Evolutionary conservation across 306 rosid species (phyloP).

Genomic region (Cajanus cajan): DNA sequence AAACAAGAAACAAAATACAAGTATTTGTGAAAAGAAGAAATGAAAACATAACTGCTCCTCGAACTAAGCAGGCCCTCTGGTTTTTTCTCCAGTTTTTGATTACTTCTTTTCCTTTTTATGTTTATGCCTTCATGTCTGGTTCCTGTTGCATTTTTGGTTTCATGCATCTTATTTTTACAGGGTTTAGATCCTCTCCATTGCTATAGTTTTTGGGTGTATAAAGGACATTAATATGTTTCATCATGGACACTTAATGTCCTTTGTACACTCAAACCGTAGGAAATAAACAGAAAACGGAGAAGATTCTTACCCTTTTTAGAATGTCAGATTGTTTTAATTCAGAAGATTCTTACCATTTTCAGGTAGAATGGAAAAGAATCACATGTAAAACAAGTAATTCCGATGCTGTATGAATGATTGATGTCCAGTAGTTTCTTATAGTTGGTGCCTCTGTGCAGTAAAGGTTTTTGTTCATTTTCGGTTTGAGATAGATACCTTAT

Average conservation of each 20-base stretch:
- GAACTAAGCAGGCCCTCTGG: neutral
- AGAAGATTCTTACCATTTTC: neutral
- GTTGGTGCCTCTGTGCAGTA: neutral
- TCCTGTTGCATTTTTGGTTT: slow-evolving; percentile 19
- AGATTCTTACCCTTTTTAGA: neutral
- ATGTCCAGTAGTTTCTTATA: slow-evolving; percentile 16
- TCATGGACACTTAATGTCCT: no score
- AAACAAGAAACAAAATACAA: neutral
- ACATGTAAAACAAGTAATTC: slow-evolving; percentile 2
- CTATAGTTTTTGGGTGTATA: no score
- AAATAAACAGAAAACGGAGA: no score
- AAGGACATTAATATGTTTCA: no score
- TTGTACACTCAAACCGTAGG: no score
- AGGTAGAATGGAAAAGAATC: neutral
- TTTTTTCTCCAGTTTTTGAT: neutral
- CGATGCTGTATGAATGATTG: slow-evolving; percentile 13
- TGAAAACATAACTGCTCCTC: neutral
- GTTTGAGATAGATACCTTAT: neutral
- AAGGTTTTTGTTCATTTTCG: slow-evolving; percentile 7
- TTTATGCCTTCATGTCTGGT: neutral
- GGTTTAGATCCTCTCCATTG: no score
- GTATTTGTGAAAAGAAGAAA: neutral
- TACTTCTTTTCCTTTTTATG: neutral
- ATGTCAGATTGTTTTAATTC: neutral
- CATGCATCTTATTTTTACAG: neutral